phyloP scores from a whole-genome alignment of 495 filamentous ascomycete genomes.

The Penicillium waksmanii region DNA sequence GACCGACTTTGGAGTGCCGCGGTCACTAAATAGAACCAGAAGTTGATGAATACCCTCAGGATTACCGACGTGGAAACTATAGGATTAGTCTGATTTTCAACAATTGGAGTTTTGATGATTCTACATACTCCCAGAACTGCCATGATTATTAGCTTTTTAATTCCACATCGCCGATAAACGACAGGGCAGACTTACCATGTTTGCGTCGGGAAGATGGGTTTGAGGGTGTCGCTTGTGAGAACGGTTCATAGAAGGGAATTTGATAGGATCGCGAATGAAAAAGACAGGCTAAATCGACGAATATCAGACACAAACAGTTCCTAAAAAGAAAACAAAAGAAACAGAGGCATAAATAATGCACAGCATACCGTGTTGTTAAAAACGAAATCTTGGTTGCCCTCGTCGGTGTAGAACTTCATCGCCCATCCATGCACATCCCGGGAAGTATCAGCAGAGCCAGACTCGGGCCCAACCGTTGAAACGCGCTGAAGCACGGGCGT shows the following conservation, averaged over 20 bases:
- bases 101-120: no score
- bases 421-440: constrained; percentile 50
- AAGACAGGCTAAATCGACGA: constrained; percentile 45
- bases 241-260: constrained; percentile 58
- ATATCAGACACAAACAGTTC: no score
- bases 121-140: no score
- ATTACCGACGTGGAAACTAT: constrained; percentile 59
- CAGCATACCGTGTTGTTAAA: constrained; percentile 35
- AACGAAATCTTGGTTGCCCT: constrained; percentile 71
- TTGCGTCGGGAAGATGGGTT: constrained; percentile 52
- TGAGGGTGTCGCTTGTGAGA: constrained; percentile 54
- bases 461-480: constrained; percentile 67
- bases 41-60: constrained; percentile 67
- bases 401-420: constrained; percentile 73
- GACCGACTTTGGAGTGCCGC: constrained; percentile 63
- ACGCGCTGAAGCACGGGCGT: constrained; percentile 62
- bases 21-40: constrained; percentile 67
- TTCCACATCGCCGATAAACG: no score
- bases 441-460: constrained; percentile 67
- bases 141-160: no score
- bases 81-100: no score
- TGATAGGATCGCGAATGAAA: constrained; percentile 59
- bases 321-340: no score
- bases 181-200: constrained; percentile 53
- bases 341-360: background rate